Evolutionary conservation across 106 monocot species (phyloP).

Genomic region (Dendrobium officinale): DNA sequence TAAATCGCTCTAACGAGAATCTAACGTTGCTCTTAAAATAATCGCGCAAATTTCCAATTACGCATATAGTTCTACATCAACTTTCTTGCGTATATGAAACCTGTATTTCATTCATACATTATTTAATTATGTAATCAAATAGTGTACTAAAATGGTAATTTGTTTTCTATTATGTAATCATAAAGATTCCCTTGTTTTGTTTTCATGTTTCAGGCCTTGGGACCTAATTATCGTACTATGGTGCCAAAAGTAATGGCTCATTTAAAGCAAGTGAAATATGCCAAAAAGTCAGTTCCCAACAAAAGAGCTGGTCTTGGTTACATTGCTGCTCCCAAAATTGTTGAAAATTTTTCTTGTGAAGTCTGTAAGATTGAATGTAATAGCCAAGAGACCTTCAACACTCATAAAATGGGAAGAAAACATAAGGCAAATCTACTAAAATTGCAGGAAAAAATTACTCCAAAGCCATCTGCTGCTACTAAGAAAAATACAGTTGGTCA

Average conservation of each 20-base stretch:
- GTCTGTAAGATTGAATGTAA: constrained; percentile 34
- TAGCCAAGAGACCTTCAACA: constrained; percentile 19
- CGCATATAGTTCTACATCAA: too few relatives aligned
- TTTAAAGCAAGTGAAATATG: background rate
- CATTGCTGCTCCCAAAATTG: background rate
- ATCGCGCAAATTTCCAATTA: too few relatives aligned
- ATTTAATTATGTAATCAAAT: background rate
- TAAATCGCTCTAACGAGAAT: too few relatives aligned
- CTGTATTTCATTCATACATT: background rate
- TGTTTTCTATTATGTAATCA: background rate
- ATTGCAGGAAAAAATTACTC: constrained; percentile 1
- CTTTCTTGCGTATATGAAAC: background rate
- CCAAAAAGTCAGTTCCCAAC: background rate
- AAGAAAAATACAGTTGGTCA: background rate
- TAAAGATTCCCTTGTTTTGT: background rate
- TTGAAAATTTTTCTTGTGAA: constrained; percentile 12
- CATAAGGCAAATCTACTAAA: constrained; percentile 25
- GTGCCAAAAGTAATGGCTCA: background rate
- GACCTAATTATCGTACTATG: background rate
- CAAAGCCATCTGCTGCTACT: constrained; percentile 8
- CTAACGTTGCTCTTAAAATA: too few relatives aligned
- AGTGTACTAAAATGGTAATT: background rate
- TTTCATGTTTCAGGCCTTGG: background rate
- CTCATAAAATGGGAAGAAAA: constrained; percentile 28
- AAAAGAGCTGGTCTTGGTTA: too few relatives aligned